Base-by-base conservation (phyloP, 768 basidiomycete species). In the Phlebiopsis gigantea region DNA sequence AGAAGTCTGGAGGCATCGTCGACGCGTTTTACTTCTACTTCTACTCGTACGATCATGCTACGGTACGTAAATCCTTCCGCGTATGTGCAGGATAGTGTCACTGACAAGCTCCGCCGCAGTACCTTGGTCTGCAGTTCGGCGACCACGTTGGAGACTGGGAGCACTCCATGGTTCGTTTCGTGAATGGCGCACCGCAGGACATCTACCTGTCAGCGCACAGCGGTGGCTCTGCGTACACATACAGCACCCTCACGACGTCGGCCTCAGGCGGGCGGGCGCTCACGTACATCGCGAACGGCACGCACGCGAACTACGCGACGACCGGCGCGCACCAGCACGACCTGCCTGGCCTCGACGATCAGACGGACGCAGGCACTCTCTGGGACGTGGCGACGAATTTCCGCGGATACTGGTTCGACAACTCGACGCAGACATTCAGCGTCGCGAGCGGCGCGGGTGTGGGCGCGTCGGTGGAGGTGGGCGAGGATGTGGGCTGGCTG, bases 111-210 rank as follows among this genome's bases (percentile, higher is more conserved):
- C 2, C 6, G 7, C 14, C 6, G n/a, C 51, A 64, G 61, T 63
- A 65, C 24, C 62, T 68, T 24, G 66, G 60, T 39, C 51, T 64
- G 17, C 57, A 58, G 45, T 65, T 67, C 30, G 69, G 68, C 17
- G 64, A 67, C 50, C 69, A 70, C 53, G 66, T 72, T 48, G 71
- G 71, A 2, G 71, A 72, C 58, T 71, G 68, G 69, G 70, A 72
- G 59, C 69, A 72, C 60, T 63, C 61, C 29, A 71, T 70, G 69
- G 64, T 72, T 17, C 68, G 71, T 42, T 72, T 72, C 61, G 48
- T 62, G 47, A 61, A 71, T 65, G 68, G 68, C 49, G 49, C 55
- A 3, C 71, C 71, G 6, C 47, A 50, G 19, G 41, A 46, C 26
- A 53, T 71, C 28, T 69, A 69, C 59, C 65, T 71, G 28, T 71